Evolutionary conservation across 2,329 filamentous ascomycete genomes (phyloP), one percentile per base, ranked within the genome.

Genomic region (Talaromyces sp.): DNA sequence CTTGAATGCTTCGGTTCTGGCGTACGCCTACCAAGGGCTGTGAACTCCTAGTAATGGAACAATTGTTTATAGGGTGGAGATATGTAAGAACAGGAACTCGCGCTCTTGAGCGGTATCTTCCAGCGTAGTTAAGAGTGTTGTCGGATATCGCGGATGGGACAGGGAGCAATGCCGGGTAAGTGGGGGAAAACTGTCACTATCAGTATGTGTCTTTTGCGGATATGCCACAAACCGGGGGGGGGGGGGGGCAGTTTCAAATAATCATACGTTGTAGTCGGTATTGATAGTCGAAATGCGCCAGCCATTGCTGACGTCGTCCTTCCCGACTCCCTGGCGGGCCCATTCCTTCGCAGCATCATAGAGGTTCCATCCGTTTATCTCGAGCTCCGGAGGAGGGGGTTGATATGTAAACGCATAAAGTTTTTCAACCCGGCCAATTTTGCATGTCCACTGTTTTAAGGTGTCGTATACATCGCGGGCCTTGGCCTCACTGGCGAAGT

Each of bases 251-350:
- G 77, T 63, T 53, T 23, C 14, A 28, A 33, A 60, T 23, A 30
- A 64, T 5, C 73, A 65, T 76, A 86, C 85, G 66, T 81, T 82
- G 73, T 96, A 98, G 76, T 96, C 91, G 58, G 85, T 81, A 76
- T 99, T 99, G 78, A 99, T 92, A 58, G 86, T 86, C 8, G 92
- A 93, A 72, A 99, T 86, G 65, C 95, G 88, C 95, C 95, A 99
- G 31, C 90, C 90, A 68, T 85, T 87, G 66, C 92, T 82, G n/a
- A 78, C 77, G n/a, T 86, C 86, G 75, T 96, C 93, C 58, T 88
- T 87, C 67, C 90, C 91, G 68, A 97, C 90, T 51, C 94, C 95
- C 78, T 96, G 89, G 28, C 95, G 87, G 66, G 87, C 86, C 77
- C 92, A 97, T 78, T 99, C 95, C 64, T 87, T 87, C 69, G 86